phyloP scores from a whole-genome alignment of 2,329 filamentous ascomycete genomes.

The Aspergillus transmontanensis region DNA sequence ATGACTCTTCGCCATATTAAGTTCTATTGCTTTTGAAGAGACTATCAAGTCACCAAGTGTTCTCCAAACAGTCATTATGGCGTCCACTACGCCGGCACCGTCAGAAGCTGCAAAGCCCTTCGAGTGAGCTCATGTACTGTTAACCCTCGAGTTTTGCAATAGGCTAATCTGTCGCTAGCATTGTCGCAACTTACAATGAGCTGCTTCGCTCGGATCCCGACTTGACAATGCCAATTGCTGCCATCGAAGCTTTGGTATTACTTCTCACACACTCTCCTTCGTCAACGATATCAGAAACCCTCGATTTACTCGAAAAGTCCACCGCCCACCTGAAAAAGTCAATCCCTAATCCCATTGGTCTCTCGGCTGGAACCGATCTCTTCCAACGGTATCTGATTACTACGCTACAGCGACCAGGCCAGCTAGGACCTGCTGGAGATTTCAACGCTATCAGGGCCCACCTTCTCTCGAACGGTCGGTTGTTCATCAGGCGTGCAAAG shows the following conservation, averaged over 20 bases:
- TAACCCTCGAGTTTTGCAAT: neutral
- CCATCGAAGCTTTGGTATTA: conserved; percentile 87
- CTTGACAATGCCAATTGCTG: conserved; percentile 92
- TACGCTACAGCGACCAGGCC: conserved; percentile 60
- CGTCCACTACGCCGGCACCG: conserved; percentile 26
- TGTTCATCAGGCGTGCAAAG: conserved; percentile 87
- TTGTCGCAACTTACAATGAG: conserved; percentile 66
- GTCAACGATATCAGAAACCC: conserved; percentile 89
- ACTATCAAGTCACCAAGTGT: neutral
- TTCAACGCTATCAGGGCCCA: conserved; percentile 84
- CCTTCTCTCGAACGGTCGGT: conserved; percentile 78
- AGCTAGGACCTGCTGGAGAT: conserved; percentile 58
- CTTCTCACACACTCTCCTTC: conserved; percentile 78
- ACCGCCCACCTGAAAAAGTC: conserved; percentile 75
- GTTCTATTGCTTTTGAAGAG: conserved; percentile 11
- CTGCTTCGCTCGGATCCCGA: conserved; percentile 72
- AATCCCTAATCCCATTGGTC: conserved; percentile 84
- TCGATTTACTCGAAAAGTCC: conserved; percentile 78
- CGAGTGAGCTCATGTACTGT: conserved; percentile 35
- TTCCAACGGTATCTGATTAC: conserved; percentile 93
- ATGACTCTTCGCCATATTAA: conserved; percentile 26
- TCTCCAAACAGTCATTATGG: conserved; percentile 28
- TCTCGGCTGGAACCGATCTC: conserved; percentile 90
- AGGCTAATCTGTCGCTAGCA: conserved; percentile 40
- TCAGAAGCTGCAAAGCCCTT: conserved; percentile 36